Evolutionary conservation across 306 rosid species (phyloP).

Genomic region (Senna siamea): DNA sequence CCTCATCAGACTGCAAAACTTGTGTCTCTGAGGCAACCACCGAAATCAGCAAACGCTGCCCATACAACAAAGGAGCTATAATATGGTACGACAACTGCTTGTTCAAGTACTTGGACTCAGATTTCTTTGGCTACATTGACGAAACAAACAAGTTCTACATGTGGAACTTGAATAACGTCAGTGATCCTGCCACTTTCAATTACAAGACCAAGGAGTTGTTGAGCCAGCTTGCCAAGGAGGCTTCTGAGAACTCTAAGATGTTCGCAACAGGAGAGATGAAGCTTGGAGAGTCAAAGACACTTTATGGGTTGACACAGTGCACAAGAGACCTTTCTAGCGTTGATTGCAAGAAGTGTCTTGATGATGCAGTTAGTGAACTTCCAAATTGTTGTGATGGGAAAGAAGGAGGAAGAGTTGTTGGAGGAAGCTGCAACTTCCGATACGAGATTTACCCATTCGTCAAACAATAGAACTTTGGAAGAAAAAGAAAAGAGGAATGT

Average conservation of each 20-base stretch:
- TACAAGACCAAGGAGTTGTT: constrained; percentile 30
- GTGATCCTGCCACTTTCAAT: constrained; percentile 32
- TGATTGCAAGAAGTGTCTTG: constrained; percentile 55
- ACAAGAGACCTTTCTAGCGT: constrained; percentile 50
- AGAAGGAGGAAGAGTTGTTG: constrained; percentile 57
- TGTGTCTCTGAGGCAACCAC: constrained; percentile 40
- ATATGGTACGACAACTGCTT: constrained; percentile 46
- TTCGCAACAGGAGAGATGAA: constrained; percentile 38
- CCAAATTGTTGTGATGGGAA: constrained; percentile 54
- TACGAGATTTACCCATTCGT: constrained; percentile 57
- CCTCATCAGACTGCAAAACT: constrained; percentile 41
- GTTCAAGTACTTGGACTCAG: constrained; percentile 42
- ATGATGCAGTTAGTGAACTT: constrained; percentile 44
- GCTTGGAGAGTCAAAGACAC: constrained; percentile 27
- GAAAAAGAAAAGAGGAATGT: too few species aligned
- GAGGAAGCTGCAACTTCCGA: constrained; percentile 53
- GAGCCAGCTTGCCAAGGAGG: constrained; percentile 32
- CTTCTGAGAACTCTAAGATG: constrained; percentile 33
- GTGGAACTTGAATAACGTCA: constrained; percentile 34
- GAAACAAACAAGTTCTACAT: constrained; percentile 24
- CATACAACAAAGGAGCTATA: constrained; percentile 39
- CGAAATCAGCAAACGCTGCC: constrained; percentile 34
- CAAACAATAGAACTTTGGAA: constrained; percentile 14
- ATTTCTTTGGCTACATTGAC: constrained; percentile 48
- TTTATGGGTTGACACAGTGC: constrained; percentile 55